Evolutionary conservation across 352 stramenopile genomes (phyloP).

Genomic region (Globisporangium acanthophoron): DNA sequence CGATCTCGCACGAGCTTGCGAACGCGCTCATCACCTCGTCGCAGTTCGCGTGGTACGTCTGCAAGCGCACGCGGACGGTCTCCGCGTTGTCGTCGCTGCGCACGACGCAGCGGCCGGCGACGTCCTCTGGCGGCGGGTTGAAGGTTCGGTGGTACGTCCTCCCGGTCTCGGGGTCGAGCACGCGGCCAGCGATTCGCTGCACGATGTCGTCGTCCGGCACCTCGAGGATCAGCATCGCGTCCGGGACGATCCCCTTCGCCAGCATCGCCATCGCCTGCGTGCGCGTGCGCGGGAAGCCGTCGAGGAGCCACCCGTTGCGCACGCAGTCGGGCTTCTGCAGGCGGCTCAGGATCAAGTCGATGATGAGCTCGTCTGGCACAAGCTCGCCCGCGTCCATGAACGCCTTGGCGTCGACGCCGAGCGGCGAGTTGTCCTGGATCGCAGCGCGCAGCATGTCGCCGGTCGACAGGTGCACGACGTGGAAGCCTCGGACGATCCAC

Average conservation of each 20-base stretch:
- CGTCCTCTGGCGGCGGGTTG: slow-evolving; percentile 62
- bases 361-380: slow-evolving; percentile 94
- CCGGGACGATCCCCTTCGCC: slow-evolving; percentile 70
- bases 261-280: slow-evolving; percentile 72
- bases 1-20: slow-evolving; percentile 34
- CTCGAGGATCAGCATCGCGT: slow-evolving; percentile 93
- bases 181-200: slow-evolving; percentile 88
- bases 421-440: slow-evolving; percentile 54
- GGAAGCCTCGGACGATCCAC: slow-evolving; percentile 83
- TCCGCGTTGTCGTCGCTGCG: slow-evolving; percentile 88
- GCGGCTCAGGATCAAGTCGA: slow-evolving; percentile 89
- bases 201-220: slow-evolving; percentile 94
- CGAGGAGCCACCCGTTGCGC: slow-evolving; percentile 85
- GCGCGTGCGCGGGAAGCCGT: slow-evolving; percentile 93
- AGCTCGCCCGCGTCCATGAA: slow-evolving; percentile 92
- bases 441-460: slow-evolving; percentile 93
- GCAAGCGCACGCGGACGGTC: slow-evolving; percentile 82
- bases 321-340: slow-evolving; percentile 65
- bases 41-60: slow-evolving; percentile 80
- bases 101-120: slow-evolving; percentile 57
- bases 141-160: slow-evolving; percentile 91
- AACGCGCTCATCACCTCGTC: slow-evolving; percentile 37
- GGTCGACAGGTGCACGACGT: slow-evolving; percentile 93
- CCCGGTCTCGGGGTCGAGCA: slow-evolving; percentile 88
- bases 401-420: slow-evolving; percentile 79